These are phyloP conservation scores for Annulohypoxylon bovei DNA, from an alignment of 495 filamentous ascomycete species.

Conservation along the genomic window DNA sequence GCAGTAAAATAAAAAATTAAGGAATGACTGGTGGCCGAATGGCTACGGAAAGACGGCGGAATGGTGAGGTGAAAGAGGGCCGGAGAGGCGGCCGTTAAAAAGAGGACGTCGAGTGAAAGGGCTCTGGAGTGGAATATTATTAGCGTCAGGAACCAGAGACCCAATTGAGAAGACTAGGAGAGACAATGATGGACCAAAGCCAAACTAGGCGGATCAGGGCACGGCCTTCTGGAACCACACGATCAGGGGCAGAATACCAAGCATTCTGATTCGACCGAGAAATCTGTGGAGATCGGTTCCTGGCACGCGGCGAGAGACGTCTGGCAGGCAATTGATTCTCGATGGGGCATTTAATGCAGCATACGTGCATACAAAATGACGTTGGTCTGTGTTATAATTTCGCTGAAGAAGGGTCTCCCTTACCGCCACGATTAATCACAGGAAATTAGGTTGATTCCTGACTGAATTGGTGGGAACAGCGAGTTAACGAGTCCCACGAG, in stretches of 20 bases:
- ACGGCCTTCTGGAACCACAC: slow-evolving; percentile 44
- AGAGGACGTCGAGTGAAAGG: slow-evolving; percentile 44
- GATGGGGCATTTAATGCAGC: slow-evolving; percentile 46
- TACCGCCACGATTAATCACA: slow-evolving; percentile 72
- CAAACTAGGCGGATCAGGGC: slow-evolving; percentile 41
- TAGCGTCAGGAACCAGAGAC: slow-evolving; percentile 44
- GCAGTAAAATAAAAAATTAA: slow-evolving; percentile 49
- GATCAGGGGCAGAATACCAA: slow-evolving; percentile 43
- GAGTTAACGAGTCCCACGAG: slow-evolving; percentile 77
- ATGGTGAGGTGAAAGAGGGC: slow-evolving; percentile 48
- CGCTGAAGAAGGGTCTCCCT: slow-evolving; percentile 61
- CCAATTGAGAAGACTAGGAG: slow-evolving; percentile 44
- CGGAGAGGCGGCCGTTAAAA: slow-evolving; percentile 53
- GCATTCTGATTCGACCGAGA: slow-evolving; percentile 43
- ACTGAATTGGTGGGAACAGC: slow-evolving; percentile 66
- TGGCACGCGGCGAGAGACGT: slow-evolving; percentile 43
- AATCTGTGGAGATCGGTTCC: slow-evolving; percentile 41
- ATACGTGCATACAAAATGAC: slow-evolving; percentile 43
- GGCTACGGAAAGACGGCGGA: slow-evolving; percentile 49
- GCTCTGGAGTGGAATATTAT: slow-evolving; percentile 43
- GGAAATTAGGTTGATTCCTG: slow-evolving; percentile 61
- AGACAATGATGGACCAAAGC: slow-evolving; percentile 37
- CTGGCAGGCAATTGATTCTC: slow-evolving; percentile 44
- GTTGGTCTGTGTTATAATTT: slow-evolving; percentile 47
- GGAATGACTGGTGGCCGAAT: slow-evolving; percentile 61